A percentile compares a stretch with the other conserved stretches of the same genome.
phyloP scores from a whole-genome alignment of 768 basidiomycete species.

The Tricholoma furcatifolium region DNA sequence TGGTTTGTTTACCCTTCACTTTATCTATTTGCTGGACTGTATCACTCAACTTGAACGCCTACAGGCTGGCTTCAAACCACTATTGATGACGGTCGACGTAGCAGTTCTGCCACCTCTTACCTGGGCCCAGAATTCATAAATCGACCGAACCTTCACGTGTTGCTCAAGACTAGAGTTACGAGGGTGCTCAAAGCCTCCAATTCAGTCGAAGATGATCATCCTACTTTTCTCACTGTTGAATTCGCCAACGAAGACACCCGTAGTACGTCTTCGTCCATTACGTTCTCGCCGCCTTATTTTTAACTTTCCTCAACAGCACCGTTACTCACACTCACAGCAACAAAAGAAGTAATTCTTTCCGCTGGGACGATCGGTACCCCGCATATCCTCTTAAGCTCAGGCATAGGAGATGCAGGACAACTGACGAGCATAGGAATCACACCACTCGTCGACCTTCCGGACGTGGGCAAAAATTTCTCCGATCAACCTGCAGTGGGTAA shows the following conservation, averaged over 20 bases:
- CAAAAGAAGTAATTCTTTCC: conserved; percentile 10
- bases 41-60: too few relatives aligned
- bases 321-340: conserved; percentile 11
- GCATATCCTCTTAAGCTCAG: conserved; percentile 30
- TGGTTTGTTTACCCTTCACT: conserved; percentile 25
- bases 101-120: conserved; percentile 20
- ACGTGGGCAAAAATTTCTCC: conserved; percentile 28
- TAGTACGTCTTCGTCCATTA: not conserved
- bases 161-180: conserved; percentile 24
- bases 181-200: conserved; percentile 16
- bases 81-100: conserved; percentile 14
- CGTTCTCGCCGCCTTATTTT: not conserved
- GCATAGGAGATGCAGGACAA: conserved; percentile 28
- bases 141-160: conserved; percentile 26
- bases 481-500: conserved; percentile 24
- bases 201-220: not conserved
- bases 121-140: conserved; percentile 17
- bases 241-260: conserved; percentile 1
- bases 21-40: not conserved
- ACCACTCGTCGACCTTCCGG: conserved; percentile 23
- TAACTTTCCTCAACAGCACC: not conserved
- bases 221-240: conserved; percentile 3
- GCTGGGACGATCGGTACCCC: conserved; percentile 35
- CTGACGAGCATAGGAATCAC: conserved; percentile 22
- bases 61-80: conserved; percentile 17